Evolutionary conservation across 306 rosid species (phyloP).

Genomic region (Adenanthera pavonina): DNA sequence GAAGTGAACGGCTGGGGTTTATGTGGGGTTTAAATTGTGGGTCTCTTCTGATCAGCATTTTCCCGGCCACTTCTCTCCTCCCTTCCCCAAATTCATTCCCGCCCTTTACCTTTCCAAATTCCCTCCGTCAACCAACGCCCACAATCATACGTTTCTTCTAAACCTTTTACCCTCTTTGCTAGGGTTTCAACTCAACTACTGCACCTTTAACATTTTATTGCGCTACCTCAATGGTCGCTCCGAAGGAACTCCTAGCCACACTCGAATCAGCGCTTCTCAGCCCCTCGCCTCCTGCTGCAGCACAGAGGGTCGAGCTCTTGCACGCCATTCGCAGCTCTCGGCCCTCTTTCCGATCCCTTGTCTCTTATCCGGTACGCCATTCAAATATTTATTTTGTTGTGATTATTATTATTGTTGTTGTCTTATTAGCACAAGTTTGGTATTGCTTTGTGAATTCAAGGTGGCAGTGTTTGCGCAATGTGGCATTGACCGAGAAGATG

Average conservation of each 20-base stretch:
- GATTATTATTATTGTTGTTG: not conserved
- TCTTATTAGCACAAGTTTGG: no score
- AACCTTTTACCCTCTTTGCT: not conserved
- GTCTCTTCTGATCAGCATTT: no score
- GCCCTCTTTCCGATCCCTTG: slow-evolving; percentile 67
- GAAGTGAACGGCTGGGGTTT: no score
- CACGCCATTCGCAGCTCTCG: slow-evolving; percentile 82
- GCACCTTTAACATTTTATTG: not conserved
- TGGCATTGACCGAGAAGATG: not conserved
- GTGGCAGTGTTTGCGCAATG: no score
- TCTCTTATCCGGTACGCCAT: slow-evolving; percentile 67
- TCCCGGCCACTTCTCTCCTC: no score
- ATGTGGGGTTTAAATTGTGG: no score
- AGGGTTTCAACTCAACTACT: slow-evolving; percentile 43
- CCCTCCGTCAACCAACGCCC: not conserved
- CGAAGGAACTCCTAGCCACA: slow-evolving; percentile 75
- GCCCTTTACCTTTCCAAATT: slow-evolving; percentile 36
- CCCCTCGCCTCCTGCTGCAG: slow-evolving; percentile 72
- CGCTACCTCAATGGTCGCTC: slow-evolving; percentile 55
- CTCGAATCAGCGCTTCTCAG: slow-evolving; percentile 79
- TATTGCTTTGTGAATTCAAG: not conserved
- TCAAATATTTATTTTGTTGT: not conserved
- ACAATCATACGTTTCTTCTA: not conserved
- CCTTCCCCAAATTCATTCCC: slow-evolving; percentile 37
- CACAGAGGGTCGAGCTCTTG: slow-evolving; percentile 75